Evolutionary conservation across 352 stramenopile species (phyloP).

Genomic region (Blastocystis sp.): DNA sequence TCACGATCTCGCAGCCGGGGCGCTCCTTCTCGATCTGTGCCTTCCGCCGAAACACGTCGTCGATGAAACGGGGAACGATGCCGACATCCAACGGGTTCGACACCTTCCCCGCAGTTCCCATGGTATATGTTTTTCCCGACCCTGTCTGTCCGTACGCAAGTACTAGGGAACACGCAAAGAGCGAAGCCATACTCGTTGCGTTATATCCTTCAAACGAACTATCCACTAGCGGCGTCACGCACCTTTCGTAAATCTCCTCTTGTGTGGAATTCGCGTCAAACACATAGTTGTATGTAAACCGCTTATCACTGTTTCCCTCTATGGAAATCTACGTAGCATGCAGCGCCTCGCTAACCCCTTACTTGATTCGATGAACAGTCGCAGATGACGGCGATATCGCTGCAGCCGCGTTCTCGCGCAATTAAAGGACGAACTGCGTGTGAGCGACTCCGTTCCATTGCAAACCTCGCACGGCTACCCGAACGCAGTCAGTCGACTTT

Average conservation of each 20-base stretch:
- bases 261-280: constrained; percentile 70
- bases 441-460: background rate
- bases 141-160: constrained; percentile 74
- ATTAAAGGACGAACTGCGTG: constrained; percentile 26
- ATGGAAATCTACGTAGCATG: constrained; percentile 59
- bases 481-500: constrained; percentile 40
- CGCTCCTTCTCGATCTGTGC: constrained; percentile 58
- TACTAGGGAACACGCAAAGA: constrained; percentile 61
- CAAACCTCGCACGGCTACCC: constrained; percentile 47
- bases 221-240: constrained; percentile 67
- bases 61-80: constrained; percentile 74
- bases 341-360: background rate
- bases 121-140: constrained; percentile 86
- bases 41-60: constrained; percentile 63
- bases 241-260: constrained; percentile 68
- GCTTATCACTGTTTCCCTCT: constrained; percentile 70
- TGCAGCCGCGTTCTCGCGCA: constrained; percentile 26
- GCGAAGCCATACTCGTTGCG: constrained; percentile 15
- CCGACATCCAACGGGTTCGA: constrained; percentile 64
- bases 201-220: constrained; percentile 59
- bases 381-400: constrained; percentile 18
- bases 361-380: constrained; percentile 18
- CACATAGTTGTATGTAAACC: constrained; percentile 78
- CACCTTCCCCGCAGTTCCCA: constrained; percentile 69
- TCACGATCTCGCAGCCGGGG: constrained; percentile 67